A percentile compares a stretch with the other conserved stretches of the same genome.
phyloP scores from a whole-genome alignment of 2,329 filamentous ascomycete species.

The Fusarium coffeatum region DNA sequence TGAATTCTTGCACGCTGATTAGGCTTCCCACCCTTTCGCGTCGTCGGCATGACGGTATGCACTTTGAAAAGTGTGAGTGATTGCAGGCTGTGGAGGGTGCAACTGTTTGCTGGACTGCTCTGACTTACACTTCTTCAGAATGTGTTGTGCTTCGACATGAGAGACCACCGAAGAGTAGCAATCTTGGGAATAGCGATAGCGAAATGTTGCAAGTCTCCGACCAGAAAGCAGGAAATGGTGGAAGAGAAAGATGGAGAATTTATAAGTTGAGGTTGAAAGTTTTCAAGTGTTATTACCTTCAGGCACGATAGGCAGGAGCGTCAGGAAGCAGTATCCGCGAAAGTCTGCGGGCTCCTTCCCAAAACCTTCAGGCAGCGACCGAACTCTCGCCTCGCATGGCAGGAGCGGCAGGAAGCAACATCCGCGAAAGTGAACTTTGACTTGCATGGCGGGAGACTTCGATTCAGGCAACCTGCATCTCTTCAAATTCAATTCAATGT shows the following conservation, averaged over 20 bases:
- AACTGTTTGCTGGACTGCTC: background rate
- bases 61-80: constrained; percentile 4
- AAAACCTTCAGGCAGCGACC: background rate
- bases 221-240: background rate
- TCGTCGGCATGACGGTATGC: constrained; percentile 29
- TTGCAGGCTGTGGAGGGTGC: background rate
- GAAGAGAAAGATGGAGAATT: background rate
- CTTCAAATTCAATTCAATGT: background rate
- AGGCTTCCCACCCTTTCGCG: constrained; percentile 31
- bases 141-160: background rate
- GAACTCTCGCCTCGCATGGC: background rate
- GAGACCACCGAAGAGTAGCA: background rate
- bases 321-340: background rate
- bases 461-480: background rate
- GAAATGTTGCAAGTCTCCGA: background rate
- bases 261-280: background rate
- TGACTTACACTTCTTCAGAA: constrained; percentile 8
- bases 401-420: too few species aligned
- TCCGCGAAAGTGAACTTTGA: too few species aligned
- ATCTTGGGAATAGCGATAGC: background rate
- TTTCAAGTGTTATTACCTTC: background rate
- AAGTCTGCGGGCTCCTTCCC: background rate
- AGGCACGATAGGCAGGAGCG: background rate
- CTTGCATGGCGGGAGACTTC: too few species aligned
- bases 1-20: constrained; percentile 28